Base-by-base conservation (phyloP, 768 basidiomycete genomes). In the Gymnopilus dilepis region DNA sequence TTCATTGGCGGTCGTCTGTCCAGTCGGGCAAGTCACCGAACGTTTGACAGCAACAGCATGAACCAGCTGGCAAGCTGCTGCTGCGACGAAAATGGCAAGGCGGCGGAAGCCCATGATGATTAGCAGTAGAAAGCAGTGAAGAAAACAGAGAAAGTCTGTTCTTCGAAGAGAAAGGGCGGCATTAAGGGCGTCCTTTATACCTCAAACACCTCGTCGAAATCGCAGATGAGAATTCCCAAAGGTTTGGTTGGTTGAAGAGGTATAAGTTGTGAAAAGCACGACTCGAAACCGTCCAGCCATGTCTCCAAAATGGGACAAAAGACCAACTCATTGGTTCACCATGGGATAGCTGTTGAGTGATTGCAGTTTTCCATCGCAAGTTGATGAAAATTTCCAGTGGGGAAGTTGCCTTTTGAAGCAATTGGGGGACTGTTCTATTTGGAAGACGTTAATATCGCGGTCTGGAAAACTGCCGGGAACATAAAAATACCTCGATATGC, bases 1-100 rank as follows among this genome's bases (percentile, higher is more conserved):
- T 26, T 37, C 19, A 28, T 55, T 55, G 37, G 53, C 53, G 21
- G 53, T 55, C 3, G 37, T 55, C 17, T 40, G 53, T 4, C 53
- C 53, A 55, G 37, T 40, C 21, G 53, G 34, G 41, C 53, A 55
- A 6, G 37, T 40, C 22, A 55, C 34, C 19, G n/a, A 5, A 17
- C 37, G 33, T 17, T 22, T 37, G 15, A 40, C 24, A 13, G 37
- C 37, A 24, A 28, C 48, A n/a, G 53, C 53, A 33, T 26, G 22
- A 13, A 11, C 48, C 15, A 7, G 30, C 6, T 12, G 48, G 17
- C 6, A 15, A 26, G 30, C 30, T 15, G 48, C 24, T 17, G 30
- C 12, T 30, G 24, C 24, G 24, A 50, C 26, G 24, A 50, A 26
- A 24, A 50, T 13, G 17, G 48, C 48, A 7, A 50, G 30, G 11